Percentiles rank a stretch among this genome's conserved stretches.
Evolutionary conservation across 116 monocot species (phyloP).

Genomic region (Trichopus zeylanicus): DNA sequence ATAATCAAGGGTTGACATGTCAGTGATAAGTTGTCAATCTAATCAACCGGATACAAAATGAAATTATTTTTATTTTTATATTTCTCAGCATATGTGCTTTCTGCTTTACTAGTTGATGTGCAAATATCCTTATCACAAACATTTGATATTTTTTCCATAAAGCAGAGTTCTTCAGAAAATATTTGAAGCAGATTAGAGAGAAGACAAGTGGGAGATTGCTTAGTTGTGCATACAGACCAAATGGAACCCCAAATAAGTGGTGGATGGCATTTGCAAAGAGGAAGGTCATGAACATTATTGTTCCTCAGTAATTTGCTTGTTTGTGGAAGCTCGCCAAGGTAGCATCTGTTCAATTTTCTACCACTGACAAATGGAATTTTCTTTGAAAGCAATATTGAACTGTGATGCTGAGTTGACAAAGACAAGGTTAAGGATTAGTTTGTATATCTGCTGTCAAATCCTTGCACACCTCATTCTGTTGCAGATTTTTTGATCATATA

Average conservation of each 20-base stretch:
- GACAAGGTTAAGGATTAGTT: too few species aligned
- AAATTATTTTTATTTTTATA: neutral
- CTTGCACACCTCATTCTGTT: too few species aligned
- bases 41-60: neutral
- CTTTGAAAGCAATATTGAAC: too few species aligned
- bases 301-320: constrained; percentile 16
- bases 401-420: too few species aligned
- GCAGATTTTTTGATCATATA: too few species aligned
- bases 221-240: constrained; percentile 76
- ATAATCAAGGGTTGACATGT: too few species aligned
- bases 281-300: constrained; percentile 77
- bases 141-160: neutral
- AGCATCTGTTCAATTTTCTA: too few species aligned
- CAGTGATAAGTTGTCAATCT: neutral
- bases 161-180: constrained; percentile 79
- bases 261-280: constrained; percentile 96
- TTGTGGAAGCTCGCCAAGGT: too few species aligned
- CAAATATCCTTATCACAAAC: too few species aligned
- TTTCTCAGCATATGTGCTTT: neutral
- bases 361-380: too few species aligned
- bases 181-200: constrained; percentile 92
- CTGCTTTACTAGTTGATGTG: too few species aligned
- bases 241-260: constrained; percentile 97
- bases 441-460: too few species aligned
- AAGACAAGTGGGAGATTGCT: constrained; percentile 89